Evolutionary conservation across 1,284 basidiomycete genomes (phyloP).

Genomic region (Trichosporon coremiiforme): DNA sequence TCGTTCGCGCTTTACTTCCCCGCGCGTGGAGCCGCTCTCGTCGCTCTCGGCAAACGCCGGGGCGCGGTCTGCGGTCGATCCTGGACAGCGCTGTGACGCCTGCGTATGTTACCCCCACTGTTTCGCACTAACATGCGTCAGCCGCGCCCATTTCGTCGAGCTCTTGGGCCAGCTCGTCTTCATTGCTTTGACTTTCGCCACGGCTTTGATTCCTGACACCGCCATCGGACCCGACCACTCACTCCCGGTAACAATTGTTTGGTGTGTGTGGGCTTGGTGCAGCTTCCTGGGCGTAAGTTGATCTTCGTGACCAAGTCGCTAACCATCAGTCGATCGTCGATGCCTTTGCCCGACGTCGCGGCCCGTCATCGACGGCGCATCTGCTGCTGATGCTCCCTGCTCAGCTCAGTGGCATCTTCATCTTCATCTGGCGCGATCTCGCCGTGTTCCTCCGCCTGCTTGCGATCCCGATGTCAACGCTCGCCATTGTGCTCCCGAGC

Average conservation of each 20-base stretch:
- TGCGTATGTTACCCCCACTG: constrained; percentile 23
- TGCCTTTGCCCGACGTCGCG: constrained; percentile 25
- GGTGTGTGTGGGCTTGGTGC: constrained; percentile 31
- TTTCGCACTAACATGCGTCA: background rate
- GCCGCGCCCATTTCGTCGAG: constrained; percentile 32
- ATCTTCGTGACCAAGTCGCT: background rate
- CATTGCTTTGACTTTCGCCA: constrained; percentile 31
- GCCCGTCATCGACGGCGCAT: constrained; percentile 26
- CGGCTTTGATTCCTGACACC: constrained; percentile 30
- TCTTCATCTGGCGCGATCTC: constrained; percentile 17
- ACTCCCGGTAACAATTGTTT: constrained; percentile 26
- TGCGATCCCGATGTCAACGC: constrained; percentile 28
- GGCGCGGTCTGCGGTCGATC: constrained; percentile 21
- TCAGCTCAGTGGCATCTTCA: constrained; percentile 27
- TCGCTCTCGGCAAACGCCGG: constrained; percentile 7
- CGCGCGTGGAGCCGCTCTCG: constrained; percentile 30
- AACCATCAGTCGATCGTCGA: constrained; percentile 28
- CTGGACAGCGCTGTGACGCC: constrained; percentile 28
- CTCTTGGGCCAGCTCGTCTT: constrained; percentile 28
- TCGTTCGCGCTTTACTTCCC: constrained; percentile 30
- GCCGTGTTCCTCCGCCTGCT: constrained; percentile 25
- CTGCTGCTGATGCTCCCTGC: constrained; percentile 31
- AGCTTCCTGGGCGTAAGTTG: constrained; percentile 26
- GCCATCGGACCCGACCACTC: constrained; percentile 26
- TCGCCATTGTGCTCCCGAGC: constrained; percentile 29